Evolutionary conservation across 495 filamentous ascomycete genomes (phyloP).

Genomic region (Penicillium macrosclerotiorum): DNA sequence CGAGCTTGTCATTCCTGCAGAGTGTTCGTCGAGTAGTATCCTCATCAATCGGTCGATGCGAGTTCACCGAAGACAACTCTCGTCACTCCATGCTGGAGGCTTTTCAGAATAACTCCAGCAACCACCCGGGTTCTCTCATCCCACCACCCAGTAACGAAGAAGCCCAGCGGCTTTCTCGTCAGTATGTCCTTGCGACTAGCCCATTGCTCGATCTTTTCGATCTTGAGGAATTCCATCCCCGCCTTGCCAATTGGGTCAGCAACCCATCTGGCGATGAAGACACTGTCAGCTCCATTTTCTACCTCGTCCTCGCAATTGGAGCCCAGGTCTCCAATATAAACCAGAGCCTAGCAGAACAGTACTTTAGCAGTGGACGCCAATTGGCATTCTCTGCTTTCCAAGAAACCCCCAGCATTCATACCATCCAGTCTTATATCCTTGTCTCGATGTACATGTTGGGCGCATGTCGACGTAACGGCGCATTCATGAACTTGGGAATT

Average conservation of each 20-base stretch:
- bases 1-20: constrained; percentile 68
- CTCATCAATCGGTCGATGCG: constrained; percentile 59
- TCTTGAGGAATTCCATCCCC: constrained; percentile 33
- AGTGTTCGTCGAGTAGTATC: constrained; percentile 71
- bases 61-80: constrained; percentile 67
- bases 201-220: constrained; percentile 41
- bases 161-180: constrained; percentile 36
- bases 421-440: constrained; percentile 57
- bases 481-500: constrained; percentile 55
- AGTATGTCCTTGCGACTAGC: constrained; percentile 42
- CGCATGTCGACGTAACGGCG: constrained; percentile 59
- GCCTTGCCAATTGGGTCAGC: constrained; percentile 40
- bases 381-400: constrained; percentile 54
- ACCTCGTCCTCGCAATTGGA: constrained; percentile 59
- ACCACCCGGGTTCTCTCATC: constrained; percentile 27
- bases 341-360: constrained; percentile 41
- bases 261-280: constrained; percentile 43
- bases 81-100: constrained; percentile 68
- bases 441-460: constrained; percentile 61
- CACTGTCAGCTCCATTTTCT: constrained; percentile 52
- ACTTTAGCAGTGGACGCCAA: constrained; percentile 56
- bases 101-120: constrained; percentile 40
- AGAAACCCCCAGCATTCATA: constrained; percentile 54
- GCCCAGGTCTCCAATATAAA: constrained; percentile 53
- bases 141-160: constrained; percentile 33